Evolutionary conservation across 2,329 filamentous ascomycete genomes (phyloP), one percentile per base, ranked within the genome.

Genomic region (Ambrosiella beaveri): DNA sequence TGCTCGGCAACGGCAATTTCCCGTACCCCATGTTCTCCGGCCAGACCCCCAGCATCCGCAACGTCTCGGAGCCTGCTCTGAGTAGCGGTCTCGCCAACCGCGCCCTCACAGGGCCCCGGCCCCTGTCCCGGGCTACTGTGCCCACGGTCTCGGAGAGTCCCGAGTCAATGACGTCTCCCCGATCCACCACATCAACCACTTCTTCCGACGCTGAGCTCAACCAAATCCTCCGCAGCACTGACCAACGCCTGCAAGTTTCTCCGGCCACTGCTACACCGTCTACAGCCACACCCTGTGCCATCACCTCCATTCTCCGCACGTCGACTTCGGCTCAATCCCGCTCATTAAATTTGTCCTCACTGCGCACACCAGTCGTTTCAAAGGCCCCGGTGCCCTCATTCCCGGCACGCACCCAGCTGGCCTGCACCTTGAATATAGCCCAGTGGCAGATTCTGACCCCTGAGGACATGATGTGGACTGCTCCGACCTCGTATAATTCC

Each of bases 171-270:
- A n/a, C 44, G 8, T 17, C 44, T n/a, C 27, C 9, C 27, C 17
- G 8, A 13, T 19, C 47, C 19, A 17, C 17, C 27, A 27, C 19
- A 11, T 36, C 44, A 19, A 41, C 41, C 15, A 41, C 39, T 3
- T 55, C 57, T 37, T 37, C 75, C 0, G 77, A 79, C 62, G 70
- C 72, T 9, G 75, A 75, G 1, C 65, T 81, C 35, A 69, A 72
- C 1, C 69, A 74, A 60, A 80, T 81, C 36, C 67, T 81, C 38
- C 70, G 70, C 49, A 75, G 71, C 39, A 81, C 77, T 1, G 78
- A 79, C 35, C 68, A 74, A 66, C 69, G 77, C 8, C 69, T 80
- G 12, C 68, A 58, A 12, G 38, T 39, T 6, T 52, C 55, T 7
- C 12, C 45, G 2, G 57, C 41, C n/a, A n/a, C 44, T 15, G 44